phyloP scores from a whole-genome alignment of 2,329 filamentous ascomycete species.

The Botrytis medusae region DNA sequence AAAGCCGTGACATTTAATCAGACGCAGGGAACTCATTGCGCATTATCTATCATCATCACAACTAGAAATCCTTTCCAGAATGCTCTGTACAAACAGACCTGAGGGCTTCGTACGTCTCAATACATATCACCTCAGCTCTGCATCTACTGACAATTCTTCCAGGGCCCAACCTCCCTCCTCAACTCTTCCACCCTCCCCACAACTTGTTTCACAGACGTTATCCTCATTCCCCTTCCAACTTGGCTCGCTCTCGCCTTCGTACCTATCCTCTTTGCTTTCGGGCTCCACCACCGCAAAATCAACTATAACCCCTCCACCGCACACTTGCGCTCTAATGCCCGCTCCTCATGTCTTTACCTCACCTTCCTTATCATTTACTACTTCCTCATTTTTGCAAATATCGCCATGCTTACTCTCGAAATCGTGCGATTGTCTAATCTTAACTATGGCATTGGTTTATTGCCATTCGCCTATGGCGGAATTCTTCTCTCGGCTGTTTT shows the following conservation, averaged over 20 bases:
- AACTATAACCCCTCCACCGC: slow-evolving; percentile 33
- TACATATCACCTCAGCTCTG: not conserved
- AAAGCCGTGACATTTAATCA: not conserved
- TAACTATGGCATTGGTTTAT: slow-evolving; percentile 38
- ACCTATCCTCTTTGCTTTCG: slow-evolving; percentile 32
- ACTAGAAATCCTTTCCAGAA: not conserved
- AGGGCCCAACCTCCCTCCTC: slow-evolving; percentile 40
- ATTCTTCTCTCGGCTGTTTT: slow-evolving; percentile 35
- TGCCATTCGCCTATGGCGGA: slow-evolving; percentile 41
- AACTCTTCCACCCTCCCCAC: slow-evolving; percentile 40
- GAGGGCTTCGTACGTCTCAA: slow-evolving; percentile 40
- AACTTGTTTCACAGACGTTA: slow-evolving; percentile 41
- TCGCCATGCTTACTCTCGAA: slow-evolving; percentile 40
- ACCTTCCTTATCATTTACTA: slow-evolving; percentile 35
- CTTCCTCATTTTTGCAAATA: slow-evolving; percentile 37
- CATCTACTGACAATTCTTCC: not conserved
- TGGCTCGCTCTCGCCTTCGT: slow-evolving; percentile 39
- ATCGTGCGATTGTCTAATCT: slow-evolving; percentile 39
- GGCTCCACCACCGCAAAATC: slow-evolving; percentile 27
- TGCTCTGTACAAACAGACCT: slow-evolving; percentile 38
- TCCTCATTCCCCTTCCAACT: slow-evolving; percentile 41
- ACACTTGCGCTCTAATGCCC: slow-evolving; percentile 25
- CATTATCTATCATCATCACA: not conserved
- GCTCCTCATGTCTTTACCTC: slow-evolving; percentile 26
- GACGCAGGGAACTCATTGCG: not conserved